Evolutionary conservation across 345 rosid genomes (phyloP).

Genomic region (Mallotus nudiflorus): DNA sequence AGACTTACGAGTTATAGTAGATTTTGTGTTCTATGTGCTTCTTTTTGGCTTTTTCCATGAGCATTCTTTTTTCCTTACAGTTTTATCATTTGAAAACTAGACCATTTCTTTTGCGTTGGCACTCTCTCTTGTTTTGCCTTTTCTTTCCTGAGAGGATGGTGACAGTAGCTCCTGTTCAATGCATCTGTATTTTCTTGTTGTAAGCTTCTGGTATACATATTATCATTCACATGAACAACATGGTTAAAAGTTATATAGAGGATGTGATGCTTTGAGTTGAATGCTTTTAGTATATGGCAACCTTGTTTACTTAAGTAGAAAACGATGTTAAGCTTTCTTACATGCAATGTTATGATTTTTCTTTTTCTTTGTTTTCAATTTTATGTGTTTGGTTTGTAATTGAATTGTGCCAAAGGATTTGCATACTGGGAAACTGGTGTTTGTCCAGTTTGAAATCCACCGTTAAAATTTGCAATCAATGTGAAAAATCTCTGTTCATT

Average conservation of each 20-base stretch:
- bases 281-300: neutral
- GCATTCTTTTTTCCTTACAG: no score
- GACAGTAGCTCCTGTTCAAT: no score
- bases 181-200: neutral
- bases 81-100: no score
- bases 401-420: neutral
- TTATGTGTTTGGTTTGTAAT: neutral
- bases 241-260: neutral
- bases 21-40: neutral
- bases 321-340: neutral
- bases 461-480: neutral
- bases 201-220: no score
- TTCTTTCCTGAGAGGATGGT: no score
- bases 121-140: no score
- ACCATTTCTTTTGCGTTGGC: no score
- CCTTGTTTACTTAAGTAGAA: neutral
- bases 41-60: no score
- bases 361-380: neutral
- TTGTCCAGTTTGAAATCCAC: neutral
- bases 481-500: neutral
- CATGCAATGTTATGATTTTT: neutral
- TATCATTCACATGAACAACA: neutral
- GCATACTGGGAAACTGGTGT: neutral
- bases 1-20: slow-evolving; percentile 1
- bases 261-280: neutral